A percentile compares a stretch with the other conserved stretches of the same genome.
These are phyloP conservation scores for Metrosideros polymorpha DNA, from an alignment of 441 rosid genomes.

Conservation along the genomic window DNA sequence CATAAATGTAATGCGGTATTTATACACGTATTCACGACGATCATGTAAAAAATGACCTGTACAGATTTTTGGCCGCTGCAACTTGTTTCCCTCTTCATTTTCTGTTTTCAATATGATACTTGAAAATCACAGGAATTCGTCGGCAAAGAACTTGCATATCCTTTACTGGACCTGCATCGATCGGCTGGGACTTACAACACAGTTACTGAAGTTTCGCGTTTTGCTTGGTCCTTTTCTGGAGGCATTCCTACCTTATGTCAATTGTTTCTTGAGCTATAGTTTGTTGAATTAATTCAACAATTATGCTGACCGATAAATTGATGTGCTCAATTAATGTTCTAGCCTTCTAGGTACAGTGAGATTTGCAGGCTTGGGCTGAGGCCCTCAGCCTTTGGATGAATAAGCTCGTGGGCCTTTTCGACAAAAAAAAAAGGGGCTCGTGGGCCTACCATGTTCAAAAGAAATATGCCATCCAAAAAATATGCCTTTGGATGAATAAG, in stretches of 20 bases:
- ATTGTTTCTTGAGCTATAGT: background rate
- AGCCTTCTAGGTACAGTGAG: background rate
- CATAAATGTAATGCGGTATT: background rate
- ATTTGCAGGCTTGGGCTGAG: background rate
- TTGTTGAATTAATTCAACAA: background rate
- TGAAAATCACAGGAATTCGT: background rate
- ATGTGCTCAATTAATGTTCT: background rate
- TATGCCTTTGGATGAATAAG: background rate
- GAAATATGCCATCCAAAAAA: background rate
- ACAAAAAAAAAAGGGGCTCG: no score
- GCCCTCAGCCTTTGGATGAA: background rate
- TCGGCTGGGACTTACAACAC: background rate
- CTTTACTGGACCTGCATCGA: background rate
- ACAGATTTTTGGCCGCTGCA: background rate
- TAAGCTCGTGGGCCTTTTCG: no score
- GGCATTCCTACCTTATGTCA: background rate
- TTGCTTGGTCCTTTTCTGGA: background rate
- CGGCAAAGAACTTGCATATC: background rate
- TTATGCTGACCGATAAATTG: background rate
- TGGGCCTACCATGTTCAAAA: background rate
- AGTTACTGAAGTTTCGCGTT: rapidly evolving
- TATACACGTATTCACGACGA: background rate
- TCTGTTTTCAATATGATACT: background rate
- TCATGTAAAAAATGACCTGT: background rate
- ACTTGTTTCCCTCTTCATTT: background rate